Conservation (phyloP, 2,329 filamentous ascomycete genomes). For the Pyrenochaeta sp. region DNA sequence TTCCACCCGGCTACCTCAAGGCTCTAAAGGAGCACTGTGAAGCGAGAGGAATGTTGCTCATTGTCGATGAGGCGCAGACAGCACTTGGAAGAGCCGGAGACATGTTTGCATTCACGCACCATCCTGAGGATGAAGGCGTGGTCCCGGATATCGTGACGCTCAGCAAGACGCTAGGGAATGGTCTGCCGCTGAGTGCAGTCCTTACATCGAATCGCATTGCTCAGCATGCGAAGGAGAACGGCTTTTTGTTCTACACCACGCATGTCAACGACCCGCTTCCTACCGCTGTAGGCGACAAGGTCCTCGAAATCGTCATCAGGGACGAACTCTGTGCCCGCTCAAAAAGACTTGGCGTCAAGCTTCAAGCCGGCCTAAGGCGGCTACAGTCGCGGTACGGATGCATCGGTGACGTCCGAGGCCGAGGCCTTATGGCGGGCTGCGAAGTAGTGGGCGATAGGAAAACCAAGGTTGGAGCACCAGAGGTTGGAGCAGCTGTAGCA, state of each 20-base stretch:
- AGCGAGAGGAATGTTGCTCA: conserved; percentile 45
- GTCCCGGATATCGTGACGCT: conserved; percentile 66
- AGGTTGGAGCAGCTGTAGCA: conserved; percentile 59
- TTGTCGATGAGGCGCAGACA: conserved; percentile 51
- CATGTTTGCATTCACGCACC: conserved; percentile 60
- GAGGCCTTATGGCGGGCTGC: conserved; percentile 66
- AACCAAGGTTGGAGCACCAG: conserved; percentile 58
- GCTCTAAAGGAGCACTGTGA: conserved; percentile 58
- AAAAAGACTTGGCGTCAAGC: conserved; percentile 53
- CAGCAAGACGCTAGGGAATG: conserved; percentile 69
- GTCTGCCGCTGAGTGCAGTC: conserved; percentile 66
- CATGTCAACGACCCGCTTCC: conserved; percentile 70
- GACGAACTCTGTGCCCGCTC: conserved; percentile 62
- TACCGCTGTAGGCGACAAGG: conserved; percentile 67
- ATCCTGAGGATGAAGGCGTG: conserved; percentile 40
- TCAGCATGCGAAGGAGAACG: conserved; percentile 56
- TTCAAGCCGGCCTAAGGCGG: conserved; percentile 58
- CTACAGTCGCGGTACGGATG: conserved; percentile 64
- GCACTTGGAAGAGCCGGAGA: conserved; percentile 46
- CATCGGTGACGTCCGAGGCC: conserved; percentile 68
- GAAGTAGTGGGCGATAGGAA: conserved; percentile 64
- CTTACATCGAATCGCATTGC: conserved; percentile 65
- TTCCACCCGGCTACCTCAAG: conserved; percentile 67
- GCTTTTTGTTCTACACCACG: conserved; percentile 67
- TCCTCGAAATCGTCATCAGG: conserved; percentile 67